Evolutionary conservation across 2,329 filamentous ascomycete genomes (phyloP), one percentile per base, ranked within the genome.

Genomic region (Myriosclerotinia curreyana): DNA sequence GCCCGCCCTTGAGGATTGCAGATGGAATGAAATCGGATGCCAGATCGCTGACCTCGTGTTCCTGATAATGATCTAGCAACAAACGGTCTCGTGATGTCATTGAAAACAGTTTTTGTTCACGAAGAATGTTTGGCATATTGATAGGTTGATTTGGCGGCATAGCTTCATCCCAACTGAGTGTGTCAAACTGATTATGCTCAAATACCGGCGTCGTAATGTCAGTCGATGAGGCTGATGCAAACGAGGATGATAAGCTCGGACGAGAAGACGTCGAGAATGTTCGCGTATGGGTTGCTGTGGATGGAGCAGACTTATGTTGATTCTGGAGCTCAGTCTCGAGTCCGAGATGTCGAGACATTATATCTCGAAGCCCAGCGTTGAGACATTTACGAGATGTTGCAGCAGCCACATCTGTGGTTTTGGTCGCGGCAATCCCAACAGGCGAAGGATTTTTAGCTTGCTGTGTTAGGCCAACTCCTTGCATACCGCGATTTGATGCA

Each of bases 1-100:
- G 20, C 8, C 15, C 22, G 9, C 61, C 52, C 20, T 25, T 50
- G 17, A 63, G 61, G 34, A 63, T 63, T 1, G 61, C 42, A 22
- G 61, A 63, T 7, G 61, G 61, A 3, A 63, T 17, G 44, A 63
- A 63, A 3, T 22, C n/a, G 12, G 9, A 4, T 48, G 20, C 7
- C 4, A 7, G 31, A 3, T 25, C 25, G n/a, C 36, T 2, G 20
- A 48, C n/a, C 22, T 59, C 3, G 8, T 25, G 7, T 14, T 20
- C 5, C 14, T 2, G 7, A 9, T 48, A 59, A 2, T 25, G 2
- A 17, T 48, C 15, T 9, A 25, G 6, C 31, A 11, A 8, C 28
- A 12, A 11, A 22, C 3, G 0, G 0, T 25, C n/a, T 36, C 9
- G 28, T 15, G 54, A 44, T 3, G 5, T 3, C 31, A 48, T 59